phyloP scores from a whole-genome alignment of 2,329 filamentous ascomycete genomes.

The Cryphonectria radicalis region DNA sequence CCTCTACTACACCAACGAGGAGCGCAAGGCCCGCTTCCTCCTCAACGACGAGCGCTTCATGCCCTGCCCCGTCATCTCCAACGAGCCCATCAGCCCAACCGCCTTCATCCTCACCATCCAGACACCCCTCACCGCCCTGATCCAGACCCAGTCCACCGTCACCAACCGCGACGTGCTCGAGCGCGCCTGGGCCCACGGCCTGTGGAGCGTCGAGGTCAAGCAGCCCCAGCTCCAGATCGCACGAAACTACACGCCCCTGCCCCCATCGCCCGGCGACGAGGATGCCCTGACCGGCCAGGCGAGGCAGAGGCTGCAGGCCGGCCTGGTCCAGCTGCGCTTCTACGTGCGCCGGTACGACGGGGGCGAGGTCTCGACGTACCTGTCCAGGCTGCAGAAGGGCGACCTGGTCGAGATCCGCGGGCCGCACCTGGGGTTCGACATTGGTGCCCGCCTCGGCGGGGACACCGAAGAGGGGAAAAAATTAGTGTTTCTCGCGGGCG shows the following conservation, averaged over 20 bases:
- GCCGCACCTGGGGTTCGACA: conserved; percentile 70
- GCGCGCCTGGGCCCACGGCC: conserved; percentile 62
- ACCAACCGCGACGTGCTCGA: conserved; percentile 37
- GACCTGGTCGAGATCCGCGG: conserved; percentile 76
- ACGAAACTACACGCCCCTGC: conserved; percentile 84
- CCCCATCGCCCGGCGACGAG: conserved; percentile 23
- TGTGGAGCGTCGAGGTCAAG: conserved; percentile 92
- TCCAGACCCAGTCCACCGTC: conserved; percentile 28
- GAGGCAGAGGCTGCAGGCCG: conserved; percentile 41
- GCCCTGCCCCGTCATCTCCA: conserved; percentile 66
- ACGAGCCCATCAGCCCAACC: conserved; percentile 66
- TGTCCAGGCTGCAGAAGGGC: conserved; percentile 67
- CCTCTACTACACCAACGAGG: conserved; percentile 11
- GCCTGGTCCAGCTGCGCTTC: conserved; percentile 58
- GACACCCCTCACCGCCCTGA: conserved; percentile 38
- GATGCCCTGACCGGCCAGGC: conserved; percentile 24
- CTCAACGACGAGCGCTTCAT: conserved; percentile 67
- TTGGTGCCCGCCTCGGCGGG: conserved; percentile 44
- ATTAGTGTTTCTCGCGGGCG: conserved; percentile 86
- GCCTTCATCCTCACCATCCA: conserved; percentile 71
- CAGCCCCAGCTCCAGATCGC: conserved; percentile 94
- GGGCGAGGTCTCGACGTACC: conserved; percentile 85
- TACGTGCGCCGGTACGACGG: conserved; percentile 77
- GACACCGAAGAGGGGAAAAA: conserved; percentile 40
- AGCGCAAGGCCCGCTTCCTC: conserved; percentile 15